phyloP scores from a whole-genome alignment of 2,329 filamentous ascomycete species.

The Fonsecaea monophora region DNA sequence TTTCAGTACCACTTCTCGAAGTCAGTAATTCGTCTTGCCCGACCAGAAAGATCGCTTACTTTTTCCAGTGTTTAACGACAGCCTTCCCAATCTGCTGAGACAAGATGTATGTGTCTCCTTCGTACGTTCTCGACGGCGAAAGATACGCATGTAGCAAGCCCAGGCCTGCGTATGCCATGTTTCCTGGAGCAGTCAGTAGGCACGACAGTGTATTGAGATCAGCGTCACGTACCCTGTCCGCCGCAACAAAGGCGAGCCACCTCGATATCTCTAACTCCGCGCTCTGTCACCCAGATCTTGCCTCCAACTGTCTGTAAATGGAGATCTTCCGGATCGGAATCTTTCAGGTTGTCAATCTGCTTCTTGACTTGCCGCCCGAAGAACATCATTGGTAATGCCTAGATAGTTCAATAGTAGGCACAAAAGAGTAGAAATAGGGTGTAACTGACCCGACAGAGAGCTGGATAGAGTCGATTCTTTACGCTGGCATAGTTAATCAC shows the following conservation, averaged over 20 bases:
- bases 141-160: slow-evolving; percentile 14
- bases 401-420: no score
- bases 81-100: slow-evolving; percentile 22
- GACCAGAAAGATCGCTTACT: no score
- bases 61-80: slow-evolving; percentile 35
- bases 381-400: slow-evolving; percentile 34
- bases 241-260: slow-evolving; percentile 36
- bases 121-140: slow-evolving; percentile 16
- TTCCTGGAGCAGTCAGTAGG: slow-evolving; percentile 11
- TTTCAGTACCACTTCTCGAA: slow-evolving; percentile 29
- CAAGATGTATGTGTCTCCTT: slow-evolving; percentile 20
- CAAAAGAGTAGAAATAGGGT: no score
- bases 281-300: slow-evolving; percentile 37
- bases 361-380: slow-evolving; percentile 36
- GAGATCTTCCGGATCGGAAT: slow-evolving; percentile 35
- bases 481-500: slow-evolving; percentile 39
- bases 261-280: slow-evolving; percentile 33
- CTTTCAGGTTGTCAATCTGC: slow-evolving; percentile 32
- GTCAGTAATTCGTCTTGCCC: no score
- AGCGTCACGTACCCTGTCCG: slow-evolving; percentile 24
- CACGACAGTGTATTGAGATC: neutral
- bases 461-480: slow-evolving; percentile 33
- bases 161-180: slow-evolving; percentile 12
- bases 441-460: slow-evolving; percentile 34
- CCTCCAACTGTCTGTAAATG: slow-evolving; percentile 38